Evolutionary conservation across 371 early-diverging fungal genomes (phyloP), one percentile per base, ranked within the genome.

Genomic region (Smittium culicis): DNA sequence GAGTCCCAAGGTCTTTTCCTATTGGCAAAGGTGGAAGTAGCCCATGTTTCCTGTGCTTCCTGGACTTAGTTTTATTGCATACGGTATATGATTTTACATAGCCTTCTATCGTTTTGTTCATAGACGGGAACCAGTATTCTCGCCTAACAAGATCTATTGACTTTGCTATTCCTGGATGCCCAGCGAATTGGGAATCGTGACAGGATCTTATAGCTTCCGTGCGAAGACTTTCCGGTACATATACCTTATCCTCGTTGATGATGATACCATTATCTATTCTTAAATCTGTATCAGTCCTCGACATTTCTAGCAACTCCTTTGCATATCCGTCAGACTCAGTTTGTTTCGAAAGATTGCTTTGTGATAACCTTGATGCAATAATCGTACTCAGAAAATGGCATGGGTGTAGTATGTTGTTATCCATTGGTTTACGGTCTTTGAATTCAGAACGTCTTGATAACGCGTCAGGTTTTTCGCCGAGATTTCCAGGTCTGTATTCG

Each of bases 161-260:
- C 34, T 64, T 64, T 34, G 27, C 34, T 16, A 64, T n/a, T 35
- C 34, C 64, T 11, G 28, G 5, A 28, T 64, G 64, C 33, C 35
- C 60, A 5, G 54, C 60, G 16, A 64, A 64, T 34, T 35, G 28
- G 27, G 64, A 25, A 31, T 54, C 64, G 60, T 64, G 64, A 28
- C 5, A 30, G 24, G 28, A 11, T 64, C 34, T 35, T 11, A 64
- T 24, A 14, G 27, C 60, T 30, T 35, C 64, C 27, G 29, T 27
- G 5, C 31, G 5, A 5, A n/a, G 31, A 29, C 11, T 32, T 27
- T 59, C 60, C 11, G 60, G 60, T 5, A 59, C 60, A 64, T 64
- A 64, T 59, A 64, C 27, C 5, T 64, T 64, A 11, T 64, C 29
- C 16, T 33, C 34, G 3, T 11, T 11, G n/a, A 29, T 29, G 5